phyloP scores from a whole-genome alignment of 306 rosid genomes.

The Fragaria nilgerrensis region DNA sequence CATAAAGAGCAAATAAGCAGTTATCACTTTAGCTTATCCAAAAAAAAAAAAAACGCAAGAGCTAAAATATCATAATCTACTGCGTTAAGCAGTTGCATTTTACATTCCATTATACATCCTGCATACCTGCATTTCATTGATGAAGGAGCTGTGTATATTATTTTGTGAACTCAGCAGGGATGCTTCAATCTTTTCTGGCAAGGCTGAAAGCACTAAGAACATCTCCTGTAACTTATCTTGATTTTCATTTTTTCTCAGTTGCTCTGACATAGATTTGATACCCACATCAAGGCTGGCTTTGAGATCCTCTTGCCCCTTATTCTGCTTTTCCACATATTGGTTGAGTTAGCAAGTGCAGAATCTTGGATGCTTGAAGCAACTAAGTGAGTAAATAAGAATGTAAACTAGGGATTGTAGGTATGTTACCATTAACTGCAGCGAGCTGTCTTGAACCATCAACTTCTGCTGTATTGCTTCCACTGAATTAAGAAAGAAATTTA shows the following conservation, averaged over 20 bases:
- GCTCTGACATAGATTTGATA: constrained; percentile 66
- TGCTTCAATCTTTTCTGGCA: constrained; percentile 62
- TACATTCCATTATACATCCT: constrained; percentile 17
- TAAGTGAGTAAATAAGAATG: constrained; percentile 21
- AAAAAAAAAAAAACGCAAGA: not conserved
- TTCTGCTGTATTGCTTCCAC: constrained; percentile 74
- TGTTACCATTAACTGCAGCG: constrained; percentile 69
- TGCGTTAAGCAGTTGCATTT: constrained; percentile 8
- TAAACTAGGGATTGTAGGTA: constrained; percentile 1
- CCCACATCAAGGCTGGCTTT: constrained; percentile 62
- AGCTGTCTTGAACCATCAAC: constrained; percentile 61
- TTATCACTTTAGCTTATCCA: not conserved
- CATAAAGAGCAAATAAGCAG: not conserved
- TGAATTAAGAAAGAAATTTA: constrained; percentile 35
- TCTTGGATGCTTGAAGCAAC: constrained; percentile 24
- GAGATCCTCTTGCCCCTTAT: constrained; percentile 72
- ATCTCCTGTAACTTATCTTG: constrained; percentile 66
- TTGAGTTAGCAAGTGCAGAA: constrained; percentile 24
- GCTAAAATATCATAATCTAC: constrained; percentile 15
- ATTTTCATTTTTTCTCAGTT: constrained; percentile 38
- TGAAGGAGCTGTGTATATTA: constrained; percentile 44
- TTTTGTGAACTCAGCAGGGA: constrained; percentile 50
- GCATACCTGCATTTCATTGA: constrained; percentile 72
- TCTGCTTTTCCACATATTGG: constrained; percentile 47
- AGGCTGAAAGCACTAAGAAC: constrained; percentile 55